Evolutionary conservation across 1,284 basidiomycete genomes (phyloP), one percentile per base, ranked within the genome.

Genomic region (Ustilago nuda): DNA sequence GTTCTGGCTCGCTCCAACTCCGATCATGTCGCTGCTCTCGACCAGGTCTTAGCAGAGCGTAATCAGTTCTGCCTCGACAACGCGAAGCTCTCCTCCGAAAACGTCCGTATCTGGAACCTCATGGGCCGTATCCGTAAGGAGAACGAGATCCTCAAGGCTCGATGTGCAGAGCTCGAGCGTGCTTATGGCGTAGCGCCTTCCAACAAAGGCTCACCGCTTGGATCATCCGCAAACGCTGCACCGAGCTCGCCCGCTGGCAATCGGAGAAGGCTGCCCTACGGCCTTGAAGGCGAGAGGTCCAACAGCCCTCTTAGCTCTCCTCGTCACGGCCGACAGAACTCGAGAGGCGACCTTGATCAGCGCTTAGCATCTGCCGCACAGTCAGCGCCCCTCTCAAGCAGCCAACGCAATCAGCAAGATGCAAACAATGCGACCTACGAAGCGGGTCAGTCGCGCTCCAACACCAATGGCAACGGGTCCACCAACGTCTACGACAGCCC

Each of bases 71-170:
- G 72, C 48, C 48, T 78, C 32, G 82, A 83, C 54, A 77, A 77
- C 17, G 69, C 67, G 57, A 82, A 82, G 62, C 75, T 83, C 36
- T 67, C 66, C 11, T 76, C 66, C n/a, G 82, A 83, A 37, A 83
- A 83, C 32, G 70, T 81, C 1, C 66, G 81, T n/a, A 79, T 83
- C 56, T 83, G 82, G 82, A 82, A 78, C 23, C 66, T 83, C 35
- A 78, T 83, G 77, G 79, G 78, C 19, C 68, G 76, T 12, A 81
- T 82, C 41, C 64, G 80, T 50, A 79, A 79, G 50, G 80, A 82
- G 63, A 83, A 83, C 56, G 82, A 83, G 33, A 64, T 56, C 17
- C 73, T 82, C 62, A 83, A 79, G 51, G 77, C 72, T 3, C 66
- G 62, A n/a, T 52, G 61, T 19, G 60, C 55, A 48, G 69, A 72